Evolutionary conservation across 2,329 filamentous ascomycete genomes (phyloP), one percentile per base, ranked within the genome.

Genomic region (Cladosporium sp.): DNA sequence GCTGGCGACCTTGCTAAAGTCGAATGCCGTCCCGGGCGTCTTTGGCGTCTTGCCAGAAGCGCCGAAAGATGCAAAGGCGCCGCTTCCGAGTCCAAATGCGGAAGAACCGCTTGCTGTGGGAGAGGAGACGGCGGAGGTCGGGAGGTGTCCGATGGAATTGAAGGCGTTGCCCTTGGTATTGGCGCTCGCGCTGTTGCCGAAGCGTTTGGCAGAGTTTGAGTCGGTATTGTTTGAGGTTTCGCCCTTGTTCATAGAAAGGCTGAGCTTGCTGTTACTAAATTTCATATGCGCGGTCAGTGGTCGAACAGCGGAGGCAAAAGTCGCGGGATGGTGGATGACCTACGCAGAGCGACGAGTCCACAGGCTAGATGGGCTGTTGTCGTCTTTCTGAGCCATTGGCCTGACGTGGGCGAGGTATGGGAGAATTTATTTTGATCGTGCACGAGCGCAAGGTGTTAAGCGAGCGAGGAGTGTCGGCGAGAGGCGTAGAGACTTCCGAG

Each of bases 31-130:
- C 43, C 85, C 87, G 19, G 63, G 62, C n/a, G 62, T 64, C 75
- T 96, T 97, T 46, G 90, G 88, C 2, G 90, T 91, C 74, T 95
- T 95, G 12, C 53, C 51, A 27, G 86, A 81, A 38, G 77, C 77
- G 19, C 92, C 91, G 69, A 94, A 94, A n/a, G 91, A 94, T 33
- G 92, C 92, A 68, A 98, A 98, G 49, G 93, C 93, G 60, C 93
- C 93, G 15, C 89, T 94, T 35, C 93, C 93, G 53, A 98, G 76
- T 43, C 90, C 91, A 71, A 98, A 98, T 52, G 92, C 91, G 62
- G 86, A 91, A 15, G 89, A 90, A 49, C 88, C 88, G 60, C 80
- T 82, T 59, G 80, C 80, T 48, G 81, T 88, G 12, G 90, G 88
- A 8, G 89, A 92, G 30, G 85, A 78, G 49, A 90, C 74, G 51